Evolutionary conservation across 371 early-diverging fungal genomes (phyloP), one percentile per base, ranked within the genome.

Genomic region (Mortierella sp.): DNA sequence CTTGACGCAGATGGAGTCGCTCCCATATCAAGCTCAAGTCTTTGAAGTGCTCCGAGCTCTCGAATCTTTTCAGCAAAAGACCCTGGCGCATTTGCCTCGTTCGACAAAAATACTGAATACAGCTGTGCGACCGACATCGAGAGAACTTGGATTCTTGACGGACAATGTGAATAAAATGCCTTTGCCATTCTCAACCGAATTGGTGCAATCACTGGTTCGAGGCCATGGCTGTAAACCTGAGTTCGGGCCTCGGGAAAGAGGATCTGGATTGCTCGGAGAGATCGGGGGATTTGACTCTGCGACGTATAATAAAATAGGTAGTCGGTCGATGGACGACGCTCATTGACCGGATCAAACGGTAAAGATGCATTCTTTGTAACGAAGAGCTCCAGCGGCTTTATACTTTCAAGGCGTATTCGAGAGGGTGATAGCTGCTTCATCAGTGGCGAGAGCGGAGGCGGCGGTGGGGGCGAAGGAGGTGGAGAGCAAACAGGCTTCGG

Each of bases 71-170:
- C 9, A 5, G 37, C 37, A 37, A 37, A 37, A 9, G 9, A 37
- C 37, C 37, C 37, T 5, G 37, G 37, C 37, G 37, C 3, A 3
- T 37, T 53, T 23, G 11, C 53, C 53, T 53, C 26, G 53, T 23
- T 21, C 53, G 23, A 7, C 53, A 11, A 9, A 23, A 53, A 19
- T 19, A 53, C 7, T 12, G 21, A 11, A 23, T 59, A 52, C 23
- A 75, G n/a, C 23, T 75, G 75, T 11, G 67, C 29, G 7, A 70
- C 64, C 0, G 75, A 63, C 67, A 75, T 63, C 1, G 70, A 61
- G 26, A 75, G 55, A 26, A 60, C 60, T 30, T 60, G 66, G 43
- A 75, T 75, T 23, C 66, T 47, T 23, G 50, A 51, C 0, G 75
- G 75, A 57, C 30, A 70, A 56, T 75, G 75, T 1, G 51, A 56